Conservation (phyloP, 2,329 filamentous ascomycete genomes). For the Hymenoscyphus fraxineus region DNA sequence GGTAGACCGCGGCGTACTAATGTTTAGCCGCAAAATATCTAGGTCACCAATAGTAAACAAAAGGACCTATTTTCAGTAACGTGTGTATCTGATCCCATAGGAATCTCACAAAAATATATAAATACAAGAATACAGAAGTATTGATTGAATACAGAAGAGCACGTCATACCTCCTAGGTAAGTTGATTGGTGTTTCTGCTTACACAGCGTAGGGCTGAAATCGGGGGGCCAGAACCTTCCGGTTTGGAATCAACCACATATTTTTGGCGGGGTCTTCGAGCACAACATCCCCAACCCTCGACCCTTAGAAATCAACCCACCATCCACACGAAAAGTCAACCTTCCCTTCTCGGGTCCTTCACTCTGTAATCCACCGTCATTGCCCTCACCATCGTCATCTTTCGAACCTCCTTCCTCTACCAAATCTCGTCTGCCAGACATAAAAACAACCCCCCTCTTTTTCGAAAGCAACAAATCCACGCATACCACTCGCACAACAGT, state of each 20-base stretch:
- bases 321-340: conserved; percentile 4
- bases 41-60: not conserved
- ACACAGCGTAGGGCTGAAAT: conserved; percentile 10
- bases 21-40: too few relatives aligned
- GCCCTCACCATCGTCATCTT: too few relatives aligned
- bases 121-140: not conserved
- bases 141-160: not conserved
- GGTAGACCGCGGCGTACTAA: too few relatives aligned
- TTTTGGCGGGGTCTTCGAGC: conserved; percentile 19
- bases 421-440: not conserved
- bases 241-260: conserved; percentile 22
- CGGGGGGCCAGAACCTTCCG: conserved; percentile 16
- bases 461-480: conserved; percentile 1
- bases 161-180: not conserved
- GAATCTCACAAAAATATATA: too few relatives aligned
- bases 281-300: not conserved
- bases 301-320: conserved; percentile 27
- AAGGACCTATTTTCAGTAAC: not conserved
- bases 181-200: conserved; percentile 2
- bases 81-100: too few relatives aligned
- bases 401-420: not conserved
- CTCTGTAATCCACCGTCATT: not conserved
- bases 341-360: conserved; percentile 8
- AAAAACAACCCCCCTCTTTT: not conserved
- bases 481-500: conserved; percentile 41